A percentile compares a stretch with the other conserved stretches of the same genome.
Conservation (phyloP, 306 rosid genomes). For the Acacia crassicarpa region DNA sequence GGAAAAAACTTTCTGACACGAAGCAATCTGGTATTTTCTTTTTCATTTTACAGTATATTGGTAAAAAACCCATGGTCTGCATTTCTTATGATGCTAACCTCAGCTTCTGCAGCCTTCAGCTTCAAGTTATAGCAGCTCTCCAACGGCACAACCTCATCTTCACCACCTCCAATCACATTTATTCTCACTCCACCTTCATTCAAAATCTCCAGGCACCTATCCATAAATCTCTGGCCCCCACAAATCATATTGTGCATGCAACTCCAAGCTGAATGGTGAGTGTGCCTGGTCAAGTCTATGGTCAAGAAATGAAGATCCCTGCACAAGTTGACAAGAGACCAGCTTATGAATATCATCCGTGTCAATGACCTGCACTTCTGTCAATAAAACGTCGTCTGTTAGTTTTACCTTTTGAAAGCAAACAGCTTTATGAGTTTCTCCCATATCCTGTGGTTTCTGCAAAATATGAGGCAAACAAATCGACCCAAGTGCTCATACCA, state of each 20-base stretch:
- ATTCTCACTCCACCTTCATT: constrained; percentile 51
- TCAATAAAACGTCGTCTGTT: neutral
- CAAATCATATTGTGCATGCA: constrained; percentile 69
- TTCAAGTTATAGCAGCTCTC: constrained; percentile 56
- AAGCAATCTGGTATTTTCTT: too few relatives aligned
- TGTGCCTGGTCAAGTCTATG: constrained; percentile 67
- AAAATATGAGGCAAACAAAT: constrained; percentile 61
- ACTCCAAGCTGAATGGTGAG: constrained; percentile 87
- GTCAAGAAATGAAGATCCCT: constrained; percentile 45
- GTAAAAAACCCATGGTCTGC: too few relatives aligned
- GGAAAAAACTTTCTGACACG: too few relatives aligned
- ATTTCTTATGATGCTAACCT: constrained; percentile 42
- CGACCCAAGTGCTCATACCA: constrained; percentile 79
- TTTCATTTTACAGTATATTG: too few relatives aligned
- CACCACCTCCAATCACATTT: constrained; percentile 61
- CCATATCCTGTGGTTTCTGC: constrained; percentile 79
- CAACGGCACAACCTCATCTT: constrained; percentile 55
- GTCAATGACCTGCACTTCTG: neutral
- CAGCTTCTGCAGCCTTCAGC: constrained; percentile 52
- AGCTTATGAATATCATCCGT: neutral
- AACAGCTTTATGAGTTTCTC: constrained; percentile 53
- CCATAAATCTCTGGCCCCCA: constrained; percentile 47
- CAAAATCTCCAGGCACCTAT: constrained; percentile 43
- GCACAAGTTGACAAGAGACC: neutral
- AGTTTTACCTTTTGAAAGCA: constrained; percentile 52